phyloP scores from a whole-genome alignment of 2,329 filamentous ascomycete genomes.

The Gliomastix tumulicola region DNA sequence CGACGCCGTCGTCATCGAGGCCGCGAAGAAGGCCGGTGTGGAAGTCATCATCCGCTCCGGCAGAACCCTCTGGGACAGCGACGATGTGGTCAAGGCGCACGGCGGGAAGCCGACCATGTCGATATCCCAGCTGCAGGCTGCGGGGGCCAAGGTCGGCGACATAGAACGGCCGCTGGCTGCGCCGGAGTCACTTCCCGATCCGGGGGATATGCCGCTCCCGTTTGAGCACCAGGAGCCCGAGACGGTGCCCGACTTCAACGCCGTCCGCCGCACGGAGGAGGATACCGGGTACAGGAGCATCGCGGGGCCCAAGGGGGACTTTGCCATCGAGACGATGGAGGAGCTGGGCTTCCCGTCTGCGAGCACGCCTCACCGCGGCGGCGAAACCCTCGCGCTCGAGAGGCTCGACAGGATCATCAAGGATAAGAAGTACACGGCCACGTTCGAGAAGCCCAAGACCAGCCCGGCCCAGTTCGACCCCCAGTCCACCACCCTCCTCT shows the following conservation, averaged over 20 bases:
- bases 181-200: constrained; percentile 55
- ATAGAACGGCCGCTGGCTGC: constrained; percentile 55
- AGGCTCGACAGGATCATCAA: constrained; percentile 51
- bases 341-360: constrained; percentile 62
- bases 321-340: constrained; percentile 62
- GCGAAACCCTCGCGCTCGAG: constrained; percentile 58
- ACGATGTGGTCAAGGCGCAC: constrained; percentile 59
- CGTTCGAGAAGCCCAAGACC: constrained; percentile 70
- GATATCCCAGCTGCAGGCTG: constrained; percentile 57
- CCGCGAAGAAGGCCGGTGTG: constrained; percentile 60
- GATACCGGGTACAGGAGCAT: constrained; percentile 55
- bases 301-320: constrained; percentile 61
- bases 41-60: constrained; percentile 58
- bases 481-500: constrained; percentile 66
- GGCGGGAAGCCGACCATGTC: constrained; percentile 69
- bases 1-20: constrained; percentile 49
- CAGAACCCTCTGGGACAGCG: constrained; percentile 67
- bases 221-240: constrained; percentile 50
- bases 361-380: constrained; percentile 61
- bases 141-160: constrained; percentile 54
- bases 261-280: constrained; percentile 38
- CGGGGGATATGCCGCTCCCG: constrained; percentile 52
- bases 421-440: constrained; percentile 61
- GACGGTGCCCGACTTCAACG: constrained; percentile 52
- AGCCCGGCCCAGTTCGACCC: constrained; percentile 68